Evolutionary conservation across 2,329 filamentous ascomycete species (phyloP), one percentile per base, ranked within the genome.

Genomic region (Paecilomyces formosus): DNA sequence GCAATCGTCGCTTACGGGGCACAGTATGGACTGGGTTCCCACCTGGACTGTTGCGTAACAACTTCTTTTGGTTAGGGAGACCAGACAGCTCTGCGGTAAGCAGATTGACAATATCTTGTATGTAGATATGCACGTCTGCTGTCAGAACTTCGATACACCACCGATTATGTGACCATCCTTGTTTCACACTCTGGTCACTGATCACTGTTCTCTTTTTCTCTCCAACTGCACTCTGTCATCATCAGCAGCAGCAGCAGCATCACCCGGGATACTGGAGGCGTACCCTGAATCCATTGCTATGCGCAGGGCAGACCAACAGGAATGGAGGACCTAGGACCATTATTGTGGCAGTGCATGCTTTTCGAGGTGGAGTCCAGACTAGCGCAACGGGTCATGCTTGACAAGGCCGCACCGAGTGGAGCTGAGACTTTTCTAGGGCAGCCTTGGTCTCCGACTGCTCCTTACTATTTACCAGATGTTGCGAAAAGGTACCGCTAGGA

Each of bases 311-410:
- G 39, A 45, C 39, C 39, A 45, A 45, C 39, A 21, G 39, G 39
- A 45, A 9, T 21, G 39, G n/a, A 45, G 39, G 39, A 45, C 39
- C 39, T 21, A 26, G 50, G 64, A 62, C 62, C 63, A 59, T 45
- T 61, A 67, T 62, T 67, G 65, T 66, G 65, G 65, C 65, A 67
- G 65, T 67, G 65, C 65, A 66, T 66, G 65, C 65, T 66, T 53
- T 58, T 58, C 59, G 61, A 66, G 65, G 65, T 67, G 64, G 65
- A 54, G 58, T 13, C 9, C 58, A 49, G 21, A 15, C 13, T 52
- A 52, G 50, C 15, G 50, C 50, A 52, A 52, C 50, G 50, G 50
- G 50, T 28, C 50, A 52, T 52, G 50, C 50, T 52, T 65, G 65
- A 65, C 58, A 62, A 66, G 50, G 50, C 50, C 50, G 50, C 50